Evolutionary conservation across 2,329 filamentous ascomycete species (phyloP), one percentile per base, ranked within the genome.

Genomic region (Aspergillus sp.): DNA sequence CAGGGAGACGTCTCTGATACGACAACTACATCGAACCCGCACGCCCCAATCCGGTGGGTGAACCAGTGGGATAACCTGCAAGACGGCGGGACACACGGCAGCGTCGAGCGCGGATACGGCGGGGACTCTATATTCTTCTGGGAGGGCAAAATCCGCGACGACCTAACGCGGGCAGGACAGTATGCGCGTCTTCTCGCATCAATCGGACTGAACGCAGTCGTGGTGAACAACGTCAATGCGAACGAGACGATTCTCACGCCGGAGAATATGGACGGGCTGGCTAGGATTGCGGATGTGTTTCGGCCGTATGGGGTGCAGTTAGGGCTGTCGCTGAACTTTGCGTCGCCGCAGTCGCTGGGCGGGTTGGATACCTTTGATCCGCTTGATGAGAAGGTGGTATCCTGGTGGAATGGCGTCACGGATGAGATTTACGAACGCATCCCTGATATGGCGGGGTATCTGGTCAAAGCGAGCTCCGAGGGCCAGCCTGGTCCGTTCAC

Each of bases 171-270:
- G 0, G 84, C 82, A 0, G 73, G 78, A 5, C 77, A 87, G 61
- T 89, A 89, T 61, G 87, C 84, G 1, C 85, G 87, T 1, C 77
- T 90, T 3, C 74, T 90, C 13, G 82, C 87, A 3, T 90, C 87
- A 0, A 81, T 89, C 32, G 76, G 85, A 13, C 73, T 90, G 62
- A 90, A 90, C 61, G 88, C 80, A 0, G 78, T 89, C 9, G 74
- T 90, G 3, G 78, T 89, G 64, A 90, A 90, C 74, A 90, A 90
- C 57, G 88, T 90, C 66, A 90, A 90, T 64, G 86, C 88, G 4
- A 85, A 90, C 63, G 76, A 81, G 2, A 78, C 77, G 0, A 74
- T 88, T 0, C 74, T 90, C 9, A 84, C 71, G 4, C 64, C 78
- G 1, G 69, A 73, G 13, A 89, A 89, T 62, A 78, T 89, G 53